Evolutionary conservation across 306 rosid genomes (phyloP).

Genomic region (Ammopiptanthus mongolicus): DNA sequence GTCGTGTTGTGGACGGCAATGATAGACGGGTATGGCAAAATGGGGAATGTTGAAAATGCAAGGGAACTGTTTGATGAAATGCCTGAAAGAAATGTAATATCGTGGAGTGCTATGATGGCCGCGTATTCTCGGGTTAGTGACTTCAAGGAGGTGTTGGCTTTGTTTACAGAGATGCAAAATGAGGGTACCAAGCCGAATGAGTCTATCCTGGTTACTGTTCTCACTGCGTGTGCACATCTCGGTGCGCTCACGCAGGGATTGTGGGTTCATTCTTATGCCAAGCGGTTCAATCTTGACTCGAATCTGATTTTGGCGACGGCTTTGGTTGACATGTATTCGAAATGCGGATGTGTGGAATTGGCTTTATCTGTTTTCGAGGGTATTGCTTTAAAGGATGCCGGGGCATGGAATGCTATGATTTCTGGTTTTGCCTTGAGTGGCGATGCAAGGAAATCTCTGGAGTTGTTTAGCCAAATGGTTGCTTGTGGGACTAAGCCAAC

Average conservation of each 20-base stretch:
- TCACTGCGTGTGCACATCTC: constrained; percentile 39
- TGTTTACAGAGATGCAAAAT: constrained; percentile 34
- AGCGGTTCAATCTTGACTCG: background rate
- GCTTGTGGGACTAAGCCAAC: constrained; percentile 33
- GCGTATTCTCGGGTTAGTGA: constrained; percentile 37
- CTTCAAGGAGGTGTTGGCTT: constrained; percentile 35
- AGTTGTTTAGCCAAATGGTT: constrained; percentile 47
- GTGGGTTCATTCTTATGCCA: constrained; percentile 46
- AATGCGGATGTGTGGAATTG: constrained; percentile 37
- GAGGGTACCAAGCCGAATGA: constrained; percentile 31
- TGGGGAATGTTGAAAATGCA: constrained; percentile 54
- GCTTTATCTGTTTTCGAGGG: constrained; percentile 31
- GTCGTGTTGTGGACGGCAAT: constrained; percentile 82
- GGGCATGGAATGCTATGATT: constrained; percentile 75
- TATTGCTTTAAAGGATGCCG: constrained; percentile 29
- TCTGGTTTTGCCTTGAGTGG: constrained; percentile 61
- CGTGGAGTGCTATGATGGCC: constrained; percentile 46
- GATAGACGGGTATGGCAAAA: constrained; percentile 77
- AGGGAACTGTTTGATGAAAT: constrained; percentile 67
- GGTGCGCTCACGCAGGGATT: constrained; percentile 40
- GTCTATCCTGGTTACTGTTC: constrained; percentile 35
- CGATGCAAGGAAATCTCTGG: constrained; percentile 51
- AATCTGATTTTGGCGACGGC: constrained; percentile 57
- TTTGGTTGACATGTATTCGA: constrained; percentile 48
- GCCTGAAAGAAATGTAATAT: constrained; percentile 59